Percentiles rank a stretch among this genome's conserved stretches.
phyloP scores from a whole-genome alignment of 371 early-diverging fungal genomes.

The Batkoa obscura region DNA sequence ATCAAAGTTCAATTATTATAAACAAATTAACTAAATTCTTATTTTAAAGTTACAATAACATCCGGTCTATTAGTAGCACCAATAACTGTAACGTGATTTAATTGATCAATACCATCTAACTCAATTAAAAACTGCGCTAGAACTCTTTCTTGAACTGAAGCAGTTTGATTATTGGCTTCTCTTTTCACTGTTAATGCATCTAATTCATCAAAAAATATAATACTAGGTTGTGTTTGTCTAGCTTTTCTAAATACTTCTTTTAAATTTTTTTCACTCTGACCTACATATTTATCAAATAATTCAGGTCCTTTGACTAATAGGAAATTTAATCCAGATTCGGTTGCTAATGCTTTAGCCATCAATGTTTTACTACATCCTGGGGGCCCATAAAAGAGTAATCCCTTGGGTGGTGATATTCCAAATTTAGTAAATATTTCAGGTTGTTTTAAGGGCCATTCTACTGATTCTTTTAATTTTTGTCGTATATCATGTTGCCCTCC shows the following conservation, averaged over 20 bases:
- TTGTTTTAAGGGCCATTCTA: conserved; percentile 96
- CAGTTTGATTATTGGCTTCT: conserved; percentile 38
- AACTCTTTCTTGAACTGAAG: conserved; percentile 82
- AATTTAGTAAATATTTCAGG: conserved; percentile 72
- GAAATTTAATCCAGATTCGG: conserved; percentile 92
- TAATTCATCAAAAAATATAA: conserved; percentile 97
- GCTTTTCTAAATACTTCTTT: conserved; percentile 90
- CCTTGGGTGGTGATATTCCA: conserved; percentile 89
- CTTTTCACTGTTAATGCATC: conserved; percentile 87
- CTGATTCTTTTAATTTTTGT: conserved; percentile 86
- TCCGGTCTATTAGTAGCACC: conserved; percentile 99
- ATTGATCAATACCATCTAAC: conserved; percentile 88
- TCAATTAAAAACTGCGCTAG: conserved; percentile 84
- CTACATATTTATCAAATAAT: conserved; percentile 96
- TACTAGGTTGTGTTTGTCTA: conserved; percentile 81
- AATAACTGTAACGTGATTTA: conserved; percentile 87
- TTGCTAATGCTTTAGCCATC: conserved; percentile 94
- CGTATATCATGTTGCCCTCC: conserved; percentile 94
- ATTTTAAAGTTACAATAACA: conserved; percentile 41
- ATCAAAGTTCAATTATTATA: neutral
- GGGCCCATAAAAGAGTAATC: conserved; percentile 92
- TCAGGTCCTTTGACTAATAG: conserved; percentile 96
- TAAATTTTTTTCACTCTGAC: conserved; percentile 94
- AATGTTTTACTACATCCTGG: conserved; percentile 97
- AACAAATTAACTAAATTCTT: neutral